Base-by-base conservation (phyloP, 495 filamentous ascomycete species). In the Trichoderma virens region DNA sequence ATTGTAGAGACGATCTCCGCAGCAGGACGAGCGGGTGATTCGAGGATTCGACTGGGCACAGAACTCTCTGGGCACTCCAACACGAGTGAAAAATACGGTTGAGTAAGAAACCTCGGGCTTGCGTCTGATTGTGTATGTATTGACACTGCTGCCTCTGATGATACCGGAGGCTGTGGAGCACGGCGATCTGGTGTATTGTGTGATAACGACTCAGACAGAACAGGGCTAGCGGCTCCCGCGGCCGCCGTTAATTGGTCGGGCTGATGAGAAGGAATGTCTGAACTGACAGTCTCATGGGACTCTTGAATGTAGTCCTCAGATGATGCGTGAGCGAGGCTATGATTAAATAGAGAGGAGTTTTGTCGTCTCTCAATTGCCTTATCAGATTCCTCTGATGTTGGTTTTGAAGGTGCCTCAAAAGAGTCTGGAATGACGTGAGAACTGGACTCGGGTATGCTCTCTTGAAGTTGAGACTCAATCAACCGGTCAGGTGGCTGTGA, bases 341-440 rank as follows among this genome's bases (percentile, higher is more conserved):
- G 41, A n/a, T n/a, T n/a, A n/a, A n/a, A n/a, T 18, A 18, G 9
- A 3, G 41, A 45, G 3, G 41, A 45, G 5, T 3, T 13, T 18
- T 45, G 41, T 45, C 18, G 41, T 8, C 25, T 8, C 5, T 56
- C 23, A 27, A 23, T 56, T 56, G 20, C 25, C 27, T 27, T 30
- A 20, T n/a, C 20, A 18, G 51, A 56, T 8, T 13, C 23, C 23
- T 56, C 23, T 14, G 51, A 28, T 11, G 51, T 30, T 14, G 23
- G 1, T 30, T 7, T 27, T 2, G 27, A 27, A 30, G 51, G 51
- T 28, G 28, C 51, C 25, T 56, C 51, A 18, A 28, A 23, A 30
- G 51, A 56, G 28, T 56, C 51, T 56, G 51, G 51, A 30, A 56
- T 56, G 51, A 56, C 51, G 25, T 23, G 51, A 13, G 51, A 30